phyloP scores from a whole-genome alignment of 2,329 filamentous ascomycete genomes.

The Xylariaceae sp. region DNA sequence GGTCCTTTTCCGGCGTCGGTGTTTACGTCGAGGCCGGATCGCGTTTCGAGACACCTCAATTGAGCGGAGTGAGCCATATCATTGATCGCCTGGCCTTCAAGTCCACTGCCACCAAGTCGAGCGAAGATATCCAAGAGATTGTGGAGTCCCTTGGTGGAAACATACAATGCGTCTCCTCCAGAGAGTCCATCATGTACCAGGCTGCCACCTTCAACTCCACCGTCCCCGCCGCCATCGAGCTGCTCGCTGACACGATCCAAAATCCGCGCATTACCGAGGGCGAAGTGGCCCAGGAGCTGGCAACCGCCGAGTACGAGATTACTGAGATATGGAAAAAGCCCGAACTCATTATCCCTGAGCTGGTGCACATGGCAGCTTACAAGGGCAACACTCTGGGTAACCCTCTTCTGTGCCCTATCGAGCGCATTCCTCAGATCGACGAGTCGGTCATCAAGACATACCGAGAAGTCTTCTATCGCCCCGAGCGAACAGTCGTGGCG shows the following conservation, averaged over 20 bases:
- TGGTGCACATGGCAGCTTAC: conserved; percentile 92
- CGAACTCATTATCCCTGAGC: conserved; percentile 88
- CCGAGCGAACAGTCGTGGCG: conserved; percentile 87
- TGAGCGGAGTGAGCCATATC: conserved; percentile 91
- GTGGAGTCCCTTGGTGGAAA: conserved; percentile 89
- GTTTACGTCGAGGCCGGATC: conserved; percentile 96
- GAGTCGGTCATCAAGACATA: conserved; percentile 71
- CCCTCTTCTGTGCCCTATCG: conserved; percentile 83
- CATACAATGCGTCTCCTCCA: conserved; percentile 91
- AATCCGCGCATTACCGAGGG: conserved; percentile 78
- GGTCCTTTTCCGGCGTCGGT: conserved; percentile 89
- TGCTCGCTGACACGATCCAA: conserved; percentile 91
- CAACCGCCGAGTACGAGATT: conserved; percentile 93
- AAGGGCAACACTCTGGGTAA: conserved; percentile 95
- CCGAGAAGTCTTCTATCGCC: conserved; percentile 75
- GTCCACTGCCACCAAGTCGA: conserved; percentile 64
- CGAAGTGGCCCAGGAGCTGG: conserved; percentile 80
- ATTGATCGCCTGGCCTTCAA: conserved; percentile 96
- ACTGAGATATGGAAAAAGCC: conserved; percentile 97
- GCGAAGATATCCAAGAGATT: conserved; percentile 81
- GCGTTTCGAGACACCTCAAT: conserved; percentile 78
- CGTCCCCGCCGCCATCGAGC: conserved; percentile 72
- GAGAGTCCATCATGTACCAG: conserved; percentile 98
- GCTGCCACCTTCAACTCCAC: conserved; percentile 94
- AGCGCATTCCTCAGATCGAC: conserved; percentile 71